Evolutionary conservation across 2,329 filamentous ascomycete species (phyloP).

Genomic region (Didymella lethalis): DNA sequence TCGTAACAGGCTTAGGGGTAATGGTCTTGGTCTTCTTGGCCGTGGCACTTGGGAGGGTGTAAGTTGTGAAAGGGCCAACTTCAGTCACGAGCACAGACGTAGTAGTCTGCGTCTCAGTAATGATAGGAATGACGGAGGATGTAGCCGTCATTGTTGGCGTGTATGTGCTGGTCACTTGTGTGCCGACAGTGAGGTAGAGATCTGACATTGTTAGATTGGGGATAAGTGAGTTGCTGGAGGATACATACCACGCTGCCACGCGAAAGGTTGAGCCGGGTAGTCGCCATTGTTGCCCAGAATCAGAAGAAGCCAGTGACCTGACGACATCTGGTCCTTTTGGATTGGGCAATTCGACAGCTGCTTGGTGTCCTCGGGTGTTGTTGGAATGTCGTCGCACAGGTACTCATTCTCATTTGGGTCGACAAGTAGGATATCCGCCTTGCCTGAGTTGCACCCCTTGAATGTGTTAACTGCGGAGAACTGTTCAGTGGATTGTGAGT

Average conservation of each 20-base stretch:
- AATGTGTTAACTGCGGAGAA: slow-evolving; percentile 58
- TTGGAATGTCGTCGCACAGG: slow-evolving; percentile 52
- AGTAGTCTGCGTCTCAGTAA: slow-evolving; percentile 35
- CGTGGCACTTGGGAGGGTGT: slow-evolving; percentile 45
- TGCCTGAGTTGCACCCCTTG: slow-evolving; percentile 53
- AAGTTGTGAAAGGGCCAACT: slow-evolving; percentile 38
- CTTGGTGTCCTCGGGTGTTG: slow-evolving; percentile 50
- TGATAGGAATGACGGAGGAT: slow-evolving; percentile 40
- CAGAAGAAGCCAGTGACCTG: slow-evolving; percentile 56
- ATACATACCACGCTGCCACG: slow-evolving; percentile 55
- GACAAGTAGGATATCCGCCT: slow-evolving; percentile 54
- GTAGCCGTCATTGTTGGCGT: slow-evolving; percentile 47
- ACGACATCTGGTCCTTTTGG: slow-evolving; percentile 53
- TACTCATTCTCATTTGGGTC: slow-evolving; percentile 52
- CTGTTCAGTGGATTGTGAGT: slow-evolving; percentile 50
- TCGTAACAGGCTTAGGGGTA: slow-evolving; percentile 39
- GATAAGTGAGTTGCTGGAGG: not conserved
- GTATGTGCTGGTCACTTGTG: slow-evolving; percentile 42
- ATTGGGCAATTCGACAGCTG: slow-evolving; percentile 55
- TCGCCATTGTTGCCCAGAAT: slow-evolving; percentile 57
- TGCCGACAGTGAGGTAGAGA: slow-evolving; percentile 44
- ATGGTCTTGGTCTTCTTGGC: slow-evolving; percentile 44
- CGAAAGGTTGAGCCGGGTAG: slow-evolving; percentile 51
- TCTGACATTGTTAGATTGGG: slow-evolving; percentile 29
- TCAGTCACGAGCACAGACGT: slow-evolving; percentile 39